Evolutionary conservation across 176 grass and related monocot genomes (phyloP).

Genomic region (Oryza meridionalis): DNA sequence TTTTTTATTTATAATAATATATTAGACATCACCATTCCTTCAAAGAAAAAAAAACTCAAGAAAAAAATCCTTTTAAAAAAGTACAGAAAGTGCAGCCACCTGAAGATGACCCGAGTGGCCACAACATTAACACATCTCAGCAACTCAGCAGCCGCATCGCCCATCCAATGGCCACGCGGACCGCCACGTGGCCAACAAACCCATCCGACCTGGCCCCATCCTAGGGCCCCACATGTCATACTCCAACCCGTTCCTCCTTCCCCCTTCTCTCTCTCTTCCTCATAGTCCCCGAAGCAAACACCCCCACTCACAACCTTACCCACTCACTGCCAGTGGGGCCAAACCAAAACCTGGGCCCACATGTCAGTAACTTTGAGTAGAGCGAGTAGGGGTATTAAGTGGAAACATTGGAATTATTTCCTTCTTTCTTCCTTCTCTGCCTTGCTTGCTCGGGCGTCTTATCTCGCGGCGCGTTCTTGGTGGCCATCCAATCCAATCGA

Average conservation of each 20-base stretch:
- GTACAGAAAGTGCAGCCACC: neutral
- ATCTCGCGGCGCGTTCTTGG: constrained; percentile 46
- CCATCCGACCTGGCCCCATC: neutral
- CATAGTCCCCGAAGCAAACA: too few species aligned
- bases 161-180: neutral
- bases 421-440: neutral
- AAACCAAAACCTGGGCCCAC: rapidly evolving
- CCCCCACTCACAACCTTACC: neutral
- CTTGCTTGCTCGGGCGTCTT: constrained; percentile 44
- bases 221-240: neutral
- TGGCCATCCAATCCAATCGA: constrained; percentile 37
- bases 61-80: neutral
- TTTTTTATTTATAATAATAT: too few species aligned
- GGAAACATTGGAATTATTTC: neutral
- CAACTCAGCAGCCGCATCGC: neutral
- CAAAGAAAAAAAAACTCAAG: neutral
- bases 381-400: neutral
- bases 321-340: neutral
- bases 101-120: neutral
- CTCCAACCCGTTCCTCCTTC: neutral
- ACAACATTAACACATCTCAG: neutral
- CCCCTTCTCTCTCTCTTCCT: too few species aligned
- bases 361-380: neutral
- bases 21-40: neutral
- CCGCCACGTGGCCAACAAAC: neutral